Percentiles rank a stretch among this genome's conserved stretches.
phyloP scores from a whole-genome alignment of 2,329 filamentous ascomycete species.

The Albifimbria verrucaria region DNA sequence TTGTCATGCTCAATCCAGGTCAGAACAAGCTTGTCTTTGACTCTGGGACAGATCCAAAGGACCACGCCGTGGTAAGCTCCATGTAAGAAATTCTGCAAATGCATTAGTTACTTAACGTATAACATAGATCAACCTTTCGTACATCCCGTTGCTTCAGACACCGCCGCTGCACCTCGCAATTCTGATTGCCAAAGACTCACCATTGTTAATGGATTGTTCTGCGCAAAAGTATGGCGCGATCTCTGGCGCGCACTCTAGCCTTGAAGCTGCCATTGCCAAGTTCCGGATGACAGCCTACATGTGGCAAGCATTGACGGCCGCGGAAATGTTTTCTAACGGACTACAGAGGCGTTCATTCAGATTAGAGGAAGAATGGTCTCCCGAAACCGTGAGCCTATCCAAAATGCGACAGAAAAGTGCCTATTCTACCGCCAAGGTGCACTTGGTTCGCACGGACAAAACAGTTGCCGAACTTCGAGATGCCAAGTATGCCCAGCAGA shows the following conservation, averaged over 20 bases:
- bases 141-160: constrained; percentile 50
- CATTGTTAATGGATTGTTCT: constrained; percentile 65
- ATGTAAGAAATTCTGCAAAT: too few species aligned
- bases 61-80: background rate
- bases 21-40: constrained; percentile 5
- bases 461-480: constrained; percentile 65
- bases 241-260: constrained; percentile 44
- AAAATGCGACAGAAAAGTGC: background rate
- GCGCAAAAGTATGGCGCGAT: constrained; percentile 55
- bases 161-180: constrained; percentile 72
- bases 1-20: constrained; percentile 10
- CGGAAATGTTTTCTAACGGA: constrained; percentile 68
- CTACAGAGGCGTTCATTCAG: constrained; percentile 69
- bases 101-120: too few species aligned
- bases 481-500: constrained; percentile 63
- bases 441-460: constrained; percentile 62
- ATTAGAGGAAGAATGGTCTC: constrained; percentile 71
- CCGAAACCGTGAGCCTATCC: constrained; percentile 54
- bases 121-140: constrained; percentile 26
- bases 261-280: constrained; percentile 65
- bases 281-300: constrained; percentile 72
- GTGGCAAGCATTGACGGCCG: constrained; percentile 73
- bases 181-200: constrained; percentile 66
- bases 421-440: constrained; percentile 47
- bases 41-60: background rate